phyloP scores from a whole-genome alignment of 2,329 filamentous ascomycete genomes.

The Pseudopithomyces chartarum region DNA sequence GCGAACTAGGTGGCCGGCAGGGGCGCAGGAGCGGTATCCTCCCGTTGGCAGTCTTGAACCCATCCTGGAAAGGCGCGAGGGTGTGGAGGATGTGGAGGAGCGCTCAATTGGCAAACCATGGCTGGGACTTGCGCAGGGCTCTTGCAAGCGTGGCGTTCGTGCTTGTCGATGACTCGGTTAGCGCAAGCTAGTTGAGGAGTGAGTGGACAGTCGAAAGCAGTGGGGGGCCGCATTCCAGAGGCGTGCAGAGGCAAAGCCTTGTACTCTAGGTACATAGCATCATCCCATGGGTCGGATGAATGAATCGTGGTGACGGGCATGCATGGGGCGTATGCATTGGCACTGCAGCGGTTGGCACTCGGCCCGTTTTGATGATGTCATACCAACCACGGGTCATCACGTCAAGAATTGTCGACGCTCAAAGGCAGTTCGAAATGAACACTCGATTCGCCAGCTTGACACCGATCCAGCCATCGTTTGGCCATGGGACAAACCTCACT shows the following conservation, averaged over 20 bases:
- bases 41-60: neutral
- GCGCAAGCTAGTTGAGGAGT: neutral
- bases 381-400: too few species aligned
- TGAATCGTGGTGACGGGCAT: neutral
- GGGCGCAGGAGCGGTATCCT: slow-evolving; percentile 1
- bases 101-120: neutral
- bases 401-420: too few species aligned
- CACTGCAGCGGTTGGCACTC: neutral
- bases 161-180: slow-evolving; percentile 2
- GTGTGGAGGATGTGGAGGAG: neutral
- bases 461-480: too few species aligned
- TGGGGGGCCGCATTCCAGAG: too few species aligned
- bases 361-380: neutral
- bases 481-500: too few species aligned
- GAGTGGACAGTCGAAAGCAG: neutral
- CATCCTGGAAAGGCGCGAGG: neutral
- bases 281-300: neutral
- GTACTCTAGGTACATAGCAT: too few species aligned
- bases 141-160: slow-evolving; percentile 2
- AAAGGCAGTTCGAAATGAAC: too few species aligned
- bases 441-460: too few species aligned
- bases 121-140: neutral
- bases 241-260: too few species aligned
- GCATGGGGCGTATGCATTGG: neutral
- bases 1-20: neutral